These are phyloP conservation scores for Rhizopogon sp. DNA, from an alignment of 768 basidiomycete species.

Conservation along the genomic window DNA sequence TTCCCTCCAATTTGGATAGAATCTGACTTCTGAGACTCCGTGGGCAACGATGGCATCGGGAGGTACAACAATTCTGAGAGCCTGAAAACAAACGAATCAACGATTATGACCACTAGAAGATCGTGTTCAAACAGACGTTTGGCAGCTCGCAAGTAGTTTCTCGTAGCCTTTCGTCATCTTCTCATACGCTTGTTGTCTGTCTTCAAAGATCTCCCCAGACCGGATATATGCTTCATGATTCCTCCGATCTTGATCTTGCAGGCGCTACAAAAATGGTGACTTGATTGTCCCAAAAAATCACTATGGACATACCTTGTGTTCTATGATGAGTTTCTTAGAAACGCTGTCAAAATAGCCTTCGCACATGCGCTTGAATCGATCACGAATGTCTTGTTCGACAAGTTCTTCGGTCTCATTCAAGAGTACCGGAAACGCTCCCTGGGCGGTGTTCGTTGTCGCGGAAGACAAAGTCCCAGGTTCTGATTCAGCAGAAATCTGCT, in stretches of 20 bases:
- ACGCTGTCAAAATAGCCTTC: slow-evolving; percentile 91
- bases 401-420: slow-evolving; percentile 62
- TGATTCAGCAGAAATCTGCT: slow-evolving; percentile 51
- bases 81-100: slow-evolving; percentile 33
- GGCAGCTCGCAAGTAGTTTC: slow-evolving; percentile 82
- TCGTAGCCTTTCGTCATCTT: slow-evolving; percentile 97
- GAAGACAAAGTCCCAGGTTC: slow-evolving; percentile 55
- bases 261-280: slow-evolving; percentile 46
- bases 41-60: slow-evolving; percentile 78
- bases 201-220: slow-evolving; percentile 98
- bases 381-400: slow-evolving; percentile 80
- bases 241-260: slow-evolving; percentile 94
- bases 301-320: slow-evolving; percentile 65
- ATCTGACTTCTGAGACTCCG: slow-evolving; percentile 72
- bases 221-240: slow-evolving; percentile 99
- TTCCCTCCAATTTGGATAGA: slow-evolving; percentile 73
- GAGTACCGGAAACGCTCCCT: slow-evolving; percentile 36
- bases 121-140: slow-evolving; percentile 53
- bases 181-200: slow-evolving; percentile 97
- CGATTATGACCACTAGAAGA: not conserved
- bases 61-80: slow-evolving; percentile 89
- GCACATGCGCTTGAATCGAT: slow-evolving; percentile 89
- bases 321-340: slow-evolving; percentile 85
- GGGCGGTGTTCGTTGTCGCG: slow-evolving; percentile 25
- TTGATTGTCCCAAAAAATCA: slow-evolving; percentile 2